A percentile compares a stretch with the other conserved stretches of the same genome.
Conservation (phyloP, 108 stramenopile species). For the Parmales sp. region DNA sequence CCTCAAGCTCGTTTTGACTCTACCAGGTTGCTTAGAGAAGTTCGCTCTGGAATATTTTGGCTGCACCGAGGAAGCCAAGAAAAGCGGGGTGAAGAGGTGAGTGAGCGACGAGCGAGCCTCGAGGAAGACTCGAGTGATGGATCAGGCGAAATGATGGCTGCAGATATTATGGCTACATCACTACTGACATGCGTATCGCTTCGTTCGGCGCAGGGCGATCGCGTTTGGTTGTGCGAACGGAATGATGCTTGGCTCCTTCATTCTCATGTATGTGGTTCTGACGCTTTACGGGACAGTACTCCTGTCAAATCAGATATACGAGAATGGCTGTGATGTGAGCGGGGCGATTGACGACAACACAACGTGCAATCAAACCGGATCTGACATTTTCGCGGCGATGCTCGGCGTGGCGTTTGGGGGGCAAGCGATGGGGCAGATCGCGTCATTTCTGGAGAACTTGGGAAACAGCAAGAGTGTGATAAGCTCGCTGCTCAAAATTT, state of each 20-base stretch:
- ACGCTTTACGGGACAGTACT: conserved; percentile 50
- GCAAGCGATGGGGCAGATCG: not conserved
- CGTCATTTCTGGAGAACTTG: not conserved
- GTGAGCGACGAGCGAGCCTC: no score
- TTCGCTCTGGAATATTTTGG: conserved; percentile 31
- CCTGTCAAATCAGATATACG: not conserved
- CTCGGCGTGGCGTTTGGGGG: conserved; percentile 7
- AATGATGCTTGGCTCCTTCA: conserved; percentile 47
- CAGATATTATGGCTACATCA: no score
- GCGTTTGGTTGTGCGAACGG: conserved; percentile 54
- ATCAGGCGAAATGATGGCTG: no score
- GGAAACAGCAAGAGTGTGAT: not conserved
- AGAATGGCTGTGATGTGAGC: not conserved
- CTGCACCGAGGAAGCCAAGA: conserved; percentile 49
- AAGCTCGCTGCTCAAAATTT: not conserved
- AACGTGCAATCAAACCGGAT: not conserved
- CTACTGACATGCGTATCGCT: no score
- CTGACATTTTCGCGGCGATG: not conserved
- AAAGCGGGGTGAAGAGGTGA: conserved; percentile 21
- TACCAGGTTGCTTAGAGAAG: conserved; percentile 29
- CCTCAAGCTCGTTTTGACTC: conserved; percentile 37
- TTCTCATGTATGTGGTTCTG: conserved; percentile 42
- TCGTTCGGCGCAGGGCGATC: no score
- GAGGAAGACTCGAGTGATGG: no score
- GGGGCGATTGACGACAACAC: not conserved